Percentiles rank a stretch among this genome's conserved stretches.
Conservation (phyloP, 2,329 filamentous ascomycete genomes). For the Trichoderma koningiopsis region DNA sequence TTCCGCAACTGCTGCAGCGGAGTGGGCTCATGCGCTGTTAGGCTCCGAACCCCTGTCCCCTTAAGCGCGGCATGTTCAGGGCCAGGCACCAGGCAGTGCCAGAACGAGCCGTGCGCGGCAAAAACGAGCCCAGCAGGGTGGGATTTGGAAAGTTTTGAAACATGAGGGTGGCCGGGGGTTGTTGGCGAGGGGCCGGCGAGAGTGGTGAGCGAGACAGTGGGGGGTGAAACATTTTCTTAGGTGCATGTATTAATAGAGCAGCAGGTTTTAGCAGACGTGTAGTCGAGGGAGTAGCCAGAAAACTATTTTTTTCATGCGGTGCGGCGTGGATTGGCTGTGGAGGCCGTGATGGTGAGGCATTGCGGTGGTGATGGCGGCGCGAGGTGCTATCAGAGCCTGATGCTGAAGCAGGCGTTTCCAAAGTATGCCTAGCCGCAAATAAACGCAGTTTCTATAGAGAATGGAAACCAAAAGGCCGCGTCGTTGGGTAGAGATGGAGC, state of each 20-base stretch:
- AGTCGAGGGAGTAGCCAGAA: neutral
- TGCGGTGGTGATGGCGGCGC: neutral
- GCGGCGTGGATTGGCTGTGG: neutral
- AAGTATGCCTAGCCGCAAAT: neutral
- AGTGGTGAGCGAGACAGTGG: neutral
- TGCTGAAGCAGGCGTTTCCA: conserved; percentile 6
- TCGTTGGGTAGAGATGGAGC: too few species aligned
- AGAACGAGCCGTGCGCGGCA: neutral
- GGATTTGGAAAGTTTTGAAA: conserved; percentile 12
- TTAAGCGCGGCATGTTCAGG: conserved; percentile 10
- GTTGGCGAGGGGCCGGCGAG: neutral
- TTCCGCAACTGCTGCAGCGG: neutral
- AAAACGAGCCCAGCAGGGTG: neutral
- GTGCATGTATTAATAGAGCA: neutral
- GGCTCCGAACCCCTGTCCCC: neutral
- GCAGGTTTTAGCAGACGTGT: neutral
- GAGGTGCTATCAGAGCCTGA: neutral
- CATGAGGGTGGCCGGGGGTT: neutral
- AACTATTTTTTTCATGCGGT: neutral
- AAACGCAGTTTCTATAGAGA: neutral
- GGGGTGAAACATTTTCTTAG: neutral
- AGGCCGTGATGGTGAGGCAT: neutral
- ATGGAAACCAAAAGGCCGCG: too few species aligned
- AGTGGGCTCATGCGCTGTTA: neutral
- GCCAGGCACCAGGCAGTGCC: neutral